Evolutionary conservation across 1,284 basidiomycete genomes (phyloP).

Genomic region (Trametes pubescens): DNA sequence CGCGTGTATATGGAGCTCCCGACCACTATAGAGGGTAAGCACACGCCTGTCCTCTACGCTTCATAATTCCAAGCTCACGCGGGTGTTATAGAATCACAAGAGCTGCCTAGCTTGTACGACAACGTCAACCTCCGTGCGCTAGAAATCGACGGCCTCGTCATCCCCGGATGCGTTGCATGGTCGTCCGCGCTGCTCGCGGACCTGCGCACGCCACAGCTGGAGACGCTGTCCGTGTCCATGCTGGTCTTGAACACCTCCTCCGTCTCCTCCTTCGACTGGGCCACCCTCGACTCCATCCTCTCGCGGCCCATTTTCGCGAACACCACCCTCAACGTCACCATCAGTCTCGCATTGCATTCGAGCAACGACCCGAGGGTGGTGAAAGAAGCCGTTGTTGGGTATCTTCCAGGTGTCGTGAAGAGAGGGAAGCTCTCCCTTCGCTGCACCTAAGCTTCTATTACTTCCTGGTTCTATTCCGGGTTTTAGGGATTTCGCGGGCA

Average conservation of each 20-base stretch:
- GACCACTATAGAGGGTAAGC: slow-evolving; percentile 27
- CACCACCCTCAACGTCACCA: slow-evolving; percentile 25
- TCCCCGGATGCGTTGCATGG: slow-evolving; percentile 30
- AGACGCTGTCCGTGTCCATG: slow-evolving; percentile 29
- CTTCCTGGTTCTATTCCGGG: neutral
- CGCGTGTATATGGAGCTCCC: slow-evolving; percentile 31
- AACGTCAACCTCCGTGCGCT: slow-evolving; percentile 27
- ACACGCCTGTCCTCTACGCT: neutral
- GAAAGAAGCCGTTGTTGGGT: slow-evolving; percentile 19
- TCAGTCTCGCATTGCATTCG: slow-evolving; percentile 32
- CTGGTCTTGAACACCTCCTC: slow-evolving; percentile 28
- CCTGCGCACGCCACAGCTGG: slow-evolving; percentile 22
- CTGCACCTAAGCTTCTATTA: slow-evolving; percentile 11
- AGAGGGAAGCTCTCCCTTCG: slow-evolving; percentile 27
- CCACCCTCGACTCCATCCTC: slow-evolving; percentile 24
- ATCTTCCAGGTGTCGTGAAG: slow-evolving; percentile 21
- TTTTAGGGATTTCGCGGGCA: neutral
- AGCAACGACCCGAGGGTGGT: slow-evolving; percentile 24
- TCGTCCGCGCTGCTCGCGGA: slow-evolving; percentile 18
- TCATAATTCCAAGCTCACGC: neutral
- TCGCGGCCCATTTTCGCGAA: slow-evolving; percentile 18
- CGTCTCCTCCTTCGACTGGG: slow-evolving; percentile 32
- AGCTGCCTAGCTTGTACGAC: slow-evolving; percentile 20
- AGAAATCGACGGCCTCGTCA: slow-evolving; percentile 33
- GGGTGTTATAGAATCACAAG: slow-evolving; percentile 12